Evolutionary conservation across 352 stramenopile genomes (phyloP), one percentile per base, ranked within the genome.

Genomic region (Phytophthora niederhauseri): DNA sequence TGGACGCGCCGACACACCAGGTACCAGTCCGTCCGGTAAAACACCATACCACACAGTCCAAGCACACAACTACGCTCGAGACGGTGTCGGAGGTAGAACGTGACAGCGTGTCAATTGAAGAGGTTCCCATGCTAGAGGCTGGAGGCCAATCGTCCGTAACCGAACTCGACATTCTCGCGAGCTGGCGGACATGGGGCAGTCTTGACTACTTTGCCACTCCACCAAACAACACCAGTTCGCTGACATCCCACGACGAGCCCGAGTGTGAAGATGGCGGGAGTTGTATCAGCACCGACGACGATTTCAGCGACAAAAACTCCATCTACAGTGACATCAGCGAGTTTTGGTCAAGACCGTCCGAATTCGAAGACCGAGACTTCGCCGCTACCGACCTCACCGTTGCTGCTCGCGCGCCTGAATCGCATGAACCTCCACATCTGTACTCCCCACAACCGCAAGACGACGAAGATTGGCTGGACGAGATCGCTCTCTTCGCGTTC

Each of bases 161-260:
- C 11, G 67, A 78, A 28, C 36, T 67, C 15, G 71, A 78, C 34
- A 66, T 78, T 36, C 66, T 78, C 19, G 66, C 62, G 26, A 78
- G 71, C 54, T 78, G 71, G 71, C 50, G 57, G n/a, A 78, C 71
- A 22, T 78, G 67, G 66, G 57, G 26, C 24, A 78, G 61, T 59
- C 56, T 75, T 6, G 67, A 73, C 24, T 69, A 70, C 34, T 73
- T 73, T 38, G 62, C 67, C 34, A 58, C 57, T 3, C 57, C 60
- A 34, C 31, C 48, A 19, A 72, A 41, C 62, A 38, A 49, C 2
- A 36, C 55, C 28, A 55, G 9, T 36, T 8, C 57, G 17, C 19
- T 64, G 24, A 51, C 62, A 24, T 26, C 15, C 8, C 30, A 50
- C 22, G 34, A 49, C 19, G 30, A 15, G 22, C 20, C 9, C 1